These are phyloP conservation scores for Plectranthus barbatus DNA, from an alignment of 257 asterid species.

Conservation along the genomic window DNA sequence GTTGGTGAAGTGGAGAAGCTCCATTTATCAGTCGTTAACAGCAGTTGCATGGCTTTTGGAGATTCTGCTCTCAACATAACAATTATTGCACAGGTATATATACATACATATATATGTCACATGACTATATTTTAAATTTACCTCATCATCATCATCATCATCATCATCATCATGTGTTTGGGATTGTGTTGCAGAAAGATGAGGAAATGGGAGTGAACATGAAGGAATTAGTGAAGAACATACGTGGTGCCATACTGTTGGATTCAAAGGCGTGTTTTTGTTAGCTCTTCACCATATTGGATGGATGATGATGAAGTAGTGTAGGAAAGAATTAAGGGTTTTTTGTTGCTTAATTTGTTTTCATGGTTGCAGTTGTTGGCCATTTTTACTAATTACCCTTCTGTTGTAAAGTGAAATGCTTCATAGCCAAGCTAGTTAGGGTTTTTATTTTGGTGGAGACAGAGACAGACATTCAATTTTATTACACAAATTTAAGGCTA, in stretches of 20 bases:
- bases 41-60: conserved; percentile 56
- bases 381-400: conserved; percentile 36
- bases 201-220: conserved; percentile 14
- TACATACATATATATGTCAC: not conserved
- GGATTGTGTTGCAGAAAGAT: conserved; percentile 27
- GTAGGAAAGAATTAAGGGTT: too few relatives aligned
- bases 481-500: conserved; percentile 8
- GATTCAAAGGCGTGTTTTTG: not conserved
- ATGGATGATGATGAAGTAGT: conserved; percentile 15
- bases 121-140: too few relatives aligned
- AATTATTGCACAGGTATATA: conserved; percentile 54
- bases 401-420: conserved; percentile 26
- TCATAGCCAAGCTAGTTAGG: conserved; percentile 21
- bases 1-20: conserved; percentile 55
- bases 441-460: conserved; percentile 20
- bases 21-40: conserved; percentile 45
- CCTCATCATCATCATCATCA: too few relatives aligned
- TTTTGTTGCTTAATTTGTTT: conserved; percentile 1
- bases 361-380: conserved; percentile 28
- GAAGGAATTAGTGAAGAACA: conserved; percentile 35
- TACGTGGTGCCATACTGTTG: conserved; percentile 15
- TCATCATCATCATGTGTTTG: not conserved
- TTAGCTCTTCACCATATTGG: conserved; percentile 14
- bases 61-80: conserved; percentile 54
- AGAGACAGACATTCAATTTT: conserved; percentile 9